A percentile compares a stretch with the other conserved stretches of the same genome.
Conservation (phyloP, 352 stramenopile species). For the Globisporangium polare region DNA sequence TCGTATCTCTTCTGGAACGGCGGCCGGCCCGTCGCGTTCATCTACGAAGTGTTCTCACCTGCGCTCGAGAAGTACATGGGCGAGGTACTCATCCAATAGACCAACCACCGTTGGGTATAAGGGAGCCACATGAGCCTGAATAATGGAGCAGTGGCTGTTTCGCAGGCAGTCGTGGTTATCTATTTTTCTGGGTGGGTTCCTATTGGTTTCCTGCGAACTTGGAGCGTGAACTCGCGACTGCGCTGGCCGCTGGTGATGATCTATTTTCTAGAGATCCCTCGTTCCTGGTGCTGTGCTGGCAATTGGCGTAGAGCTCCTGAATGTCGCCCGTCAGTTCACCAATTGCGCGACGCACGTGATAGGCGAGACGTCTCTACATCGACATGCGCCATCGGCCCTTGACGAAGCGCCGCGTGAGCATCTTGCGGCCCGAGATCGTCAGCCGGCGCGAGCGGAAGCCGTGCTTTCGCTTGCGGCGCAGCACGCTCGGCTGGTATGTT, state of each 20-base stretch:
- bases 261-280: background rate
- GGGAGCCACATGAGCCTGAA: background rate
- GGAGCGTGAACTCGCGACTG: background rate
- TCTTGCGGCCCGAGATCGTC: conserved; percentile 73
- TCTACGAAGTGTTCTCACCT: conserved; percentile 88
- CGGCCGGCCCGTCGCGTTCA: conserved; percentile 73
- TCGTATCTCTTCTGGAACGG: conserved; percentile 87
- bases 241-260: background rate
- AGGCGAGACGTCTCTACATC: conserved; percentile 31
- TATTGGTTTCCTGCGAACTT: conserved; percentile 1
- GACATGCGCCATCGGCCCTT: conserved; percentile 86
- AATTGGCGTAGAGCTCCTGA: background rate
- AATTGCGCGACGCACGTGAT: background rate
- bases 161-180: conserved; percentile 4
- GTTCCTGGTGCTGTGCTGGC: background rate
- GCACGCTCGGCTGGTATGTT: conserved; percentile 83
- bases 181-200: background rate
- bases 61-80: conserved; percentile 78
- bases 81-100: conserved; percentile 36
- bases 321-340: background rate
- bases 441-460: conserved; percentile 76
- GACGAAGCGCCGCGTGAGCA: conserved; percentile 75
- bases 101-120: background rate
- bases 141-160: background rate
- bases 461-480: conserved; percentile 85